Evolutionary conservation across 495 filamentous ascomycete genomes (phyloP).

Genomic region (Hypoxylon perforatum): DNA sequence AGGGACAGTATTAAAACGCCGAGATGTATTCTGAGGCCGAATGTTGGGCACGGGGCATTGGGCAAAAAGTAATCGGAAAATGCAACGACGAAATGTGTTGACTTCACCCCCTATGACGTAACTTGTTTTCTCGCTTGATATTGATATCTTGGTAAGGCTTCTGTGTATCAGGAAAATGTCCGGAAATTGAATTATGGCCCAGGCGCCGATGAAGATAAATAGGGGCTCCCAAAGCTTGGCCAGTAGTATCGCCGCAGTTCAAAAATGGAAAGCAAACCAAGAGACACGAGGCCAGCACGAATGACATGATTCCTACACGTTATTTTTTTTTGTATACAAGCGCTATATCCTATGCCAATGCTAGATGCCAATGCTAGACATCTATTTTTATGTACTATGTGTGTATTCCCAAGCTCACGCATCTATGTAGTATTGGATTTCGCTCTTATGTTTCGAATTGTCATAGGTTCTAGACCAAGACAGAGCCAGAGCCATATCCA

Average conservation of each 20-base stretch:
- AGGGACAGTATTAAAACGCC: constrained; percentile 64
- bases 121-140: too few relatives aligned
- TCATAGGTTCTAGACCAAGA: constrained; percentile 9
- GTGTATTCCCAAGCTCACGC: constrained; percentile 2
- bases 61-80: neutral
- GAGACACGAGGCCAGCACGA: neutral
- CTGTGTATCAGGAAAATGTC: too few relatives aligned
- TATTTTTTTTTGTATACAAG: constrained; percentile 10
- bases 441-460: constrained; percentile 10
- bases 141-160: too few relatives aligned
- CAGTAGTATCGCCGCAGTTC: too few relatives aligned
- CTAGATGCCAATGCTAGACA: constrained; percentile 13
- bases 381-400: constrained; percentile 25
- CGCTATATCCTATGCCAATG: constrained; percentile 17
- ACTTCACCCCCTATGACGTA: too few relatives aligned
- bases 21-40: too few relatives aligned
- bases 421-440: neutral
- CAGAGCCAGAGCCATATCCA: constrained; percentile 9
- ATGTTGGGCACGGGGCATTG: neutral
- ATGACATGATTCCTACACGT: neutral
- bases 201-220: too few relatives aligned
- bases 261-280: neutral
- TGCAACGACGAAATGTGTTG: too few relatives aligned
- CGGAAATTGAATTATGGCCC: too few relatives aligned
- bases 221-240: too few relatives aligned